Base-by-base conservation (phyloP, 495 filamentous ascomycete genomes). In the Beverwykella pulmonaria region DNA sequence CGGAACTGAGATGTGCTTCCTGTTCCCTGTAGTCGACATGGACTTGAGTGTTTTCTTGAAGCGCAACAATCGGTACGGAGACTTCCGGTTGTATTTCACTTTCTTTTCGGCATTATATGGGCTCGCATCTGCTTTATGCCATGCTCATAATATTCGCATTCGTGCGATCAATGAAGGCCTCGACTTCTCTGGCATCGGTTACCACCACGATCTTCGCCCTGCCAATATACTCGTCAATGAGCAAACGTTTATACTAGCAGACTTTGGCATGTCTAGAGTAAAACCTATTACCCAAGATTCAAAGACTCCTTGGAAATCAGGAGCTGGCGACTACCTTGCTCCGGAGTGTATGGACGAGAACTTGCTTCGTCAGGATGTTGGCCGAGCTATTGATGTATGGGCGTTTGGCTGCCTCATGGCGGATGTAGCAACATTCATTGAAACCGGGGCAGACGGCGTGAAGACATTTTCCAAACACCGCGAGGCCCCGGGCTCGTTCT, bases 151-250 rank as follows among this genome's bases (percentile, higher is more conserved):
- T 15, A 10, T 30, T 19, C 1, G 2, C 5, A 4, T 59, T 14
- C 17, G 47, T 34, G n/a, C 27, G 22, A 12, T 22, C 20, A 4
- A 2, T 10, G 39, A 53, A 10, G 58, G 30, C 1, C 15, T 29
- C 46, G 22, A 52, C 5, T 10, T 61, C 12, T 20, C 12, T 1
- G 10, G 6, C 6, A 52, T 61, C 4, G 47, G 23, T 22, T 61
- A 49, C 14, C 58, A 61, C 36, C 58, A 50, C 23, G 58, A 61
- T 25, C 4, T 61, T 4, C 20, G 46, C 15, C 58, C 58, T 4
- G 25, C 2, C 1, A 61, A 61, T 23, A 49, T 61, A 4, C 46
- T 61, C 12, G 46, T 61, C 26, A 4, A 2, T 6, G 5, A 6
- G 17, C 14, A 52, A 9, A 49, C 2, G 9, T 61, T 61, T 23